phyloP scores from a whole-genome alignment of 345 rosid species.

The Draba incana region DNA sequence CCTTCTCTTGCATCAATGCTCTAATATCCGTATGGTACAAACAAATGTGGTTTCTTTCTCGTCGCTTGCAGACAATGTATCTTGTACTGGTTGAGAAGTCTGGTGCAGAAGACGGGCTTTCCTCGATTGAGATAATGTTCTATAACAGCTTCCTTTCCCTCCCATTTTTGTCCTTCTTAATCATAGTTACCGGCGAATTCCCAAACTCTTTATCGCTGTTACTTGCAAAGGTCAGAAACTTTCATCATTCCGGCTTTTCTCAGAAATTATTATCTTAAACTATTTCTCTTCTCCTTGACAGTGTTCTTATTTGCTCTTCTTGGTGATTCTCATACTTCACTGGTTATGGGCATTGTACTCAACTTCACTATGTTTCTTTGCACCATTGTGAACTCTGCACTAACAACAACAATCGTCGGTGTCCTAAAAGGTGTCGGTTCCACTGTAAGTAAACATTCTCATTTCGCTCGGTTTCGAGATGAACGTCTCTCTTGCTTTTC shows the following conservation, averaged over 20 bases:
- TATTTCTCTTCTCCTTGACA: slow-evolving; percentile 38
- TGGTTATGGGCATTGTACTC: slow-evolving; percentile 93
- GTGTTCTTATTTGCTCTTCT: slow-evolving; percentile 77
- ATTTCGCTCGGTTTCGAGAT: slow-evolving; percentile 5
- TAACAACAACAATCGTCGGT: slow-evolving; percentile 96
- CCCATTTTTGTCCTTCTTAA: slow-evolving; percentile 79
- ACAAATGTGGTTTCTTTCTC: neutral
- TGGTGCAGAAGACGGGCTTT: slow-evolving; percentile 96
- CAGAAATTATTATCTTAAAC: slow-evolving; percentile 4
- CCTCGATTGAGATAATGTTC: slow-evolving; percentile 92
- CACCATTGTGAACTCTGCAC: slow-evolving; percentile 94
- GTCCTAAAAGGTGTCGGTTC: slow-evolving; percentile 98
- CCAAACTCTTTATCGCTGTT: slow-evolving; percentile 73
- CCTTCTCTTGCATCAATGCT: neutral
- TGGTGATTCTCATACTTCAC: slow-evolving; percentile 67
- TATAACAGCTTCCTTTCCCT: slow-evolving; percentile 93
- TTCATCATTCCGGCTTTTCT: slow-evolving; percentile 11
- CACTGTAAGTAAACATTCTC: slow-evolving; percentile 60
- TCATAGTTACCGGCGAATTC: slow-evolving; percentile 82
- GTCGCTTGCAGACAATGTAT: slow-evolving; percentile 83
- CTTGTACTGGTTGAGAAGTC: slow-evolving; percentile 94
- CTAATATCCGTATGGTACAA: neutral
- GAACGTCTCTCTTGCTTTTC: slow-evolving; percentile 4
- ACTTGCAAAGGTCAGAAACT: slow-evolving; percentile 77
- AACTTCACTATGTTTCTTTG: slow-evolving; percentile 97